Evolutionary conservation across 1,284 basidiomycete species (phyloP).

Genomic region (Kalmanozyma brasiliensis): DNA sequence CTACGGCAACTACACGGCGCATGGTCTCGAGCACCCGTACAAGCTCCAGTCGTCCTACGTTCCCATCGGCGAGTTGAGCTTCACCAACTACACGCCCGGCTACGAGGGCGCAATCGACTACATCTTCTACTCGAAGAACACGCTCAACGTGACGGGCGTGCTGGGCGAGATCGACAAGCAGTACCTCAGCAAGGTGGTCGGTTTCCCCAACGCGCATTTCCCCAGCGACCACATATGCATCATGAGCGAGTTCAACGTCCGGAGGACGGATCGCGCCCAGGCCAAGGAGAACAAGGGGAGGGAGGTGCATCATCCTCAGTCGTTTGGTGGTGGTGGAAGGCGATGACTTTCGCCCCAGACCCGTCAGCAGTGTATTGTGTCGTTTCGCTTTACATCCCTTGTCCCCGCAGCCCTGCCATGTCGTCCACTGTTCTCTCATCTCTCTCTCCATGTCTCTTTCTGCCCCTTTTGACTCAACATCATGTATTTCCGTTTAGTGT

Average conservation of each 20-base stretch:
- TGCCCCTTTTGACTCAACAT: no score
- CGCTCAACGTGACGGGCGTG: constrained; percentile 83
- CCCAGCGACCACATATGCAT: constrained; percentile 71
- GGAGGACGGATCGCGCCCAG: constrained; percentile 26
- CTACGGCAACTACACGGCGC: constrained; percentile 92
- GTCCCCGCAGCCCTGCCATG: no score
- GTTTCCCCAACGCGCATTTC: constrained; percentile 96
- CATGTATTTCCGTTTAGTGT: no score
- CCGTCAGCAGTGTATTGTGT: no score
- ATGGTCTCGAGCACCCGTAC: constrained; percentile 83
- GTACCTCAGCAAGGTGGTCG: constrained; percentile 90
- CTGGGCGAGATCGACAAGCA: constrained; percentile 86
- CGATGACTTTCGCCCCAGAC: no score
- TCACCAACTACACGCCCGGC: constrained; percentile 89
- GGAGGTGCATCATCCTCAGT: constrained; percentile 25
- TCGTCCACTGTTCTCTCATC: no score
- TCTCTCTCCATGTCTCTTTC: no score
- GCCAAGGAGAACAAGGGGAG: constrained; percentile 4
- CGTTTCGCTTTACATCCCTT: no score
- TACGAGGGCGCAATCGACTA: constrained; percentile 81
- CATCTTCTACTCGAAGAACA: constrained; percentile 86
- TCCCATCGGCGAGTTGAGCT: constrained; percentile 71
- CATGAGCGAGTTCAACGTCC: constrained; percentile 64
- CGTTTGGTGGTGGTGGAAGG: constrained; percentile 6
- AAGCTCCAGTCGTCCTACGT: constrained; percentile 84